Evolutionary conservation across 176 grass and related monocot species (phyloP).

Genomic region (Phyllostachys edulis): DNA sequence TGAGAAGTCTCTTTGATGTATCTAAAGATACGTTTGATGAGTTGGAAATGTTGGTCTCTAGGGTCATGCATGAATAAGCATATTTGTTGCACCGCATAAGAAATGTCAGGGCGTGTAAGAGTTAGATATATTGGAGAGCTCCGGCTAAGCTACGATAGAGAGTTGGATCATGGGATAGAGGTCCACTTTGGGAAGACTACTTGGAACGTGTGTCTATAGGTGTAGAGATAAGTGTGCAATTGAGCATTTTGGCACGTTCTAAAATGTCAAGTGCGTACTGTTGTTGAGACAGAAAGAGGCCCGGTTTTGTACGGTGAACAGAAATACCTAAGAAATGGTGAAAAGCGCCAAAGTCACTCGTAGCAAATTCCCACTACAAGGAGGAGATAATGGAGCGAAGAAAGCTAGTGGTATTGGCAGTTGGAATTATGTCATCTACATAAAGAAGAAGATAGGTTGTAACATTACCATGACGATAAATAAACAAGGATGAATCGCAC

Average conservation of each 20-base stretch:
- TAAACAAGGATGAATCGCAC: background rate
- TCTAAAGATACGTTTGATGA: background rate
- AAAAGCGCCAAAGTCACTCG: background rate
- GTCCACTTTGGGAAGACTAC: no score
- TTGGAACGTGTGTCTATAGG: no score
- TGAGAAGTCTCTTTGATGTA: background rate
- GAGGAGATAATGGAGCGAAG: no score
- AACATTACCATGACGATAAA: background rate
- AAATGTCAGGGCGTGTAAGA: background rate
- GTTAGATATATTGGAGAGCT: slow-evolving; percentile 23
- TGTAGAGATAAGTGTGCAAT: no score
- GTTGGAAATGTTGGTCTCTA: background rate
- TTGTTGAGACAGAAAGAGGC: no score
- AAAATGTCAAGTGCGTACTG: no score
- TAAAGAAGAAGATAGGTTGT: background rate
- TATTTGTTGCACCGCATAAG: background rate
- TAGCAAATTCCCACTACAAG: no score
- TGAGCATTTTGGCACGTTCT: no score
- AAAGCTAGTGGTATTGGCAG: no score
- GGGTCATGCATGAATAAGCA: background rate
- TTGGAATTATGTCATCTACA: background rate
- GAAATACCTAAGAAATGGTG: background rate
- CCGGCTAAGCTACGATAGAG: background rate
- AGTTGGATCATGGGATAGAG: background rate
- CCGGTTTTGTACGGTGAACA: no score